Base-by-base conservation (phyloP, 495 filamentous ascomycete species). In the Cercophora sp. region DNA sequence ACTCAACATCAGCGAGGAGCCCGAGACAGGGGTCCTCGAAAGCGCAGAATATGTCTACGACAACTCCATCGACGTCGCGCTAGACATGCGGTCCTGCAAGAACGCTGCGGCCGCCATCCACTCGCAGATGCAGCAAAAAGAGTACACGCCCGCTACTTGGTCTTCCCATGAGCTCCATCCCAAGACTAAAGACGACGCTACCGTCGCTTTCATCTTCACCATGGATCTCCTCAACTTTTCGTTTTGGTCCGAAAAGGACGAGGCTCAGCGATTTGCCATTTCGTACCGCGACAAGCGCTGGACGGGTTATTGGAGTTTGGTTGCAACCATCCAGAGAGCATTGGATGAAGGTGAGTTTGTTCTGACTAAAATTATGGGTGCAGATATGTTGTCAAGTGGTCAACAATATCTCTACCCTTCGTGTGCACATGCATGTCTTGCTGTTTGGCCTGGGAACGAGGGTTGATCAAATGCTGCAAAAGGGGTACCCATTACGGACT, bases 161-260 rank as follows among this genome's bases (percentile, higher is more conserved):
- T 83, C 88, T 5, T 74, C 83, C 50, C 92, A 96, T 68, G 88
- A 92, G 57, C 71, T 97, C n/a, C 93, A 98, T 61, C 93, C 93
- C 9, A 83, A 90, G 57, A 54, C 79, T 9, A 87, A 87, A 52
- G 81, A 93, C 60, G 84, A 87, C 59, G 80, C 70, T 31, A 88
- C 88, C 0, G 81, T 96, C 9, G 82, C 89, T 55, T 96, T 97
- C 62, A 90, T 98, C 42, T 96, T 98, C 66, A 87, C 87, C 11
- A 94, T 97, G 89, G 93, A 98, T 63, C 66, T 98, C 11, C 73
- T 98, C 49, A 98, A 98, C 65, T 98, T 97, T 61, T 91, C 83
- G 24, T 98, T 98, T 68, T 98, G 92, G 91, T 92, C 88, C 20
- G 84, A 85, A 26, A 72, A 73, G 45, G 48, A 66, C 2, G 77